Percentiles rank a stretch among this genome's conserved stretches.
These are phyloP conservation scores for Platismatia glauca DNA, from an alignment of 495 filamentous ascomycete genomes.

Conservation along the genomic window DNA sequence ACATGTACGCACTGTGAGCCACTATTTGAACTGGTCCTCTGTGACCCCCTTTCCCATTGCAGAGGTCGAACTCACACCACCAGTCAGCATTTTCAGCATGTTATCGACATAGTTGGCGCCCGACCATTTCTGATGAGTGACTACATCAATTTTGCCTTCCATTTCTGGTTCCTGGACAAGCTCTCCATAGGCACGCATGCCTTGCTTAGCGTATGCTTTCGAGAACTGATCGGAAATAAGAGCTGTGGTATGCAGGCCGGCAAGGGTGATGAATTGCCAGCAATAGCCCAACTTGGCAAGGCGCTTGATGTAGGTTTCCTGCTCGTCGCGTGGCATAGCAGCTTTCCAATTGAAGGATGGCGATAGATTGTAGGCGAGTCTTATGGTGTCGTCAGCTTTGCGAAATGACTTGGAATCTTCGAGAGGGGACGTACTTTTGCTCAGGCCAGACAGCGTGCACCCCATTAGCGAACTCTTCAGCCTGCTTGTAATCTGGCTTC, in stretches of 20 bases:
- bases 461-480: slow-evolving; percentile 86
- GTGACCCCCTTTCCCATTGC: slow-evolving; percentile 98
- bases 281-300: slow-evolving; percentile 85
- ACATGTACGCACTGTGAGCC: neutral
- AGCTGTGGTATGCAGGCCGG: slow-evolving; percentile 92
- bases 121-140: slow-evolving; percentile 98
- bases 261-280: slow-evolving; percentile 99
- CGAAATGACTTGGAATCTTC: neutral
- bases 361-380: slow-evolving; percentile 92
- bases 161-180: slow-evolving; percentile 97
- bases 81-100: slow-evolving; percentile 92
- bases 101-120: slow-evolving; percentile 92
- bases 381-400: slow-evolving; percentile 25
- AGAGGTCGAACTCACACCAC: slow-evolving; percentile 80
- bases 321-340: slow-evolving; percentile 85
- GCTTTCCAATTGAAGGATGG: slow-evolving; percentile 99
- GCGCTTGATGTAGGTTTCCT: slow-evolving; percentile 93
- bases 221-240: slow-evolving; percentile 84
- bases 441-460: slow-evolving; percentile 93
- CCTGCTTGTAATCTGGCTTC: slow-evolving; percentile 84
- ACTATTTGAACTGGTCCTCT: slow-evolving; percentile 80
- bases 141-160: slow-evolving; percentile 78
- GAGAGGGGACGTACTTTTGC: slow-evolving; percentile 66
- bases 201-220: slow-evolving; percentile 65
- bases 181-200: slow-evolving; percentile 96